Evolutionary conservation across 768 basidiomycete genomes (phyloP).

Genomic region (Agaricus blazei): DNA sequence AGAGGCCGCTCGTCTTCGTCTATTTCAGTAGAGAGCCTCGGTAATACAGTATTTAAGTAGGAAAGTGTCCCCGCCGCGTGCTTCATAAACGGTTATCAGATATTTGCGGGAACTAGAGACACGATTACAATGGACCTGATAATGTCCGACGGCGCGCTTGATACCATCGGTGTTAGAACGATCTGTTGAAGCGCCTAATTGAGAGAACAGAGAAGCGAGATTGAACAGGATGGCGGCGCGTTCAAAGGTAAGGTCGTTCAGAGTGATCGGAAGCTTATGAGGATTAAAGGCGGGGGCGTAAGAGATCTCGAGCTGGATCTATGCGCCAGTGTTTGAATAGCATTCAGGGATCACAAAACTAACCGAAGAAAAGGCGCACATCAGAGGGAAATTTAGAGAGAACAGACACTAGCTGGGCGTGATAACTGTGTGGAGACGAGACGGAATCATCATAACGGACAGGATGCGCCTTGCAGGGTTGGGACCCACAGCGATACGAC

Average conservation of each 20-base stretch:
- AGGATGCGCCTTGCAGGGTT: neutral
- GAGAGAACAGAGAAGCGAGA: conserved; percentile 80
- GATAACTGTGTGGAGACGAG: conserved; percentile 55
- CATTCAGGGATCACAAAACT: neutral
- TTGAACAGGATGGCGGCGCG: conserved; percentile 79
- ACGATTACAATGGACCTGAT: conserved; percentile 57
- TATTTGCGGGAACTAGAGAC: neutral
- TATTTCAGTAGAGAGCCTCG: conserved; percentile 41
- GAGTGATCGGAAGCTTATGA: conserved; percentile 48
- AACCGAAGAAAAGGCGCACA: conserved; percentile 31
- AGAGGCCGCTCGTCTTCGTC: conserved; percentile 50
- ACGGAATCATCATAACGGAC: neutral
- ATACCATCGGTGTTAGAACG: conserved; percentile 74
- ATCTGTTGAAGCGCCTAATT: conserved; percentile 68
- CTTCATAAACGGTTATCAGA: conserved; percentile 23
- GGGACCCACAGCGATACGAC: conserved; percentile 51
- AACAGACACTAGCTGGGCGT: conserved; percentile 83
- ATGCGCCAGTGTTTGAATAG: neutral
- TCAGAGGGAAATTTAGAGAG: conserved; percentile 81
- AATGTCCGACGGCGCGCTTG: conserved; percentile 67
- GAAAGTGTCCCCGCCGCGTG: conserved; percentile 70
- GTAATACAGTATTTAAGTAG: conserved; percentile 52
- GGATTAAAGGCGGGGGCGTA: conserved; percentile 72
- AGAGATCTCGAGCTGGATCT: conserved; percentile 70
- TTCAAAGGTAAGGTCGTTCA: conserved; percentile 80